Base-by-base conservation (phyloP, 192 early-diverging fungal genomes). In the Umbelopsis vinacea region DNA sequence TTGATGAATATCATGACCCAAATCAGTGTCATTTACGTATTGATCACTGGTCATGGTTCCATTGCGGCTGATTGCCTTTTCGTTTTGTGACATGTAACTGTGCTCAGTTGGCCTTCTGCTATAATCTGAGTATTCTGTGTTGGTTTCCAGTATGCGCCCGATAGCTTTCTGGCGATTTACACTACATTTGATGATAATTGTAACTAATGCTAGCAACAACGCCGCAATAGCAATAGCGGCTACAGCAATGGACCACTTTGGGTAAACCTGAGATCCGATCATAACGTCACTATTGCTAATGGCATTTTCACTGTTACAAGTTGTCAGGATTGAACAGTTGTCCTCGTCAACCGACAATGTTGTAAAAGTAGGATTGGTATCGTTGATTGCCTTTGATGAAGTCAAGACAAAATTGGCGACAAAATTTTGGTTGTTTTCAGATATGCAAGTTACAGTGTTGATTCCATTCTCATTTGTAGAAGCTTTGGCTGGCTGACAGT, bases 241-340 rank as follows among this genome's bases (percentile, higher is more conserved):
- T 17, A 63, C 14, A 11, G 57, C 57, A 35, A 63, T 26, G 37
- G 57, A 22, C 57, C 57, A 63, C 35, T 63, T 63, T 37, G 57
- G 57, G 35, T 63, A 63, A 63, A 63, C 6, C 33, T 63, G 57
- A 14, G 57, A 63, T 26, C 57, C 57, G 33, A 63, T 63, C 33
- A 37, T 29, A 37, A 63, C 14, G 35, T 63, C 57, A 17, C 12
- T 35, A 63, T 9, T 26, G 14, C 8, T 19, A 1, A 63, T 12
- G 2, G 57, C 17, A 17, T 22, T 17, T 37, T 2, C 57, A 19
- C 57, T 3, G 17, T 63, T 63, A n/a, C 57, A 63, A 6, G 4
- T 63, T 35, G 26, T 11, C 29, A 63, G 4, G 33, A 3, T 37
- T 19, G 57, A 19, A 26, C 57, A 63, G 1, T 19, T 6, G 11